phyloP scores from a whole-genome alignment of 257 asterid species.

The Prunella vulgaris region DNA sequence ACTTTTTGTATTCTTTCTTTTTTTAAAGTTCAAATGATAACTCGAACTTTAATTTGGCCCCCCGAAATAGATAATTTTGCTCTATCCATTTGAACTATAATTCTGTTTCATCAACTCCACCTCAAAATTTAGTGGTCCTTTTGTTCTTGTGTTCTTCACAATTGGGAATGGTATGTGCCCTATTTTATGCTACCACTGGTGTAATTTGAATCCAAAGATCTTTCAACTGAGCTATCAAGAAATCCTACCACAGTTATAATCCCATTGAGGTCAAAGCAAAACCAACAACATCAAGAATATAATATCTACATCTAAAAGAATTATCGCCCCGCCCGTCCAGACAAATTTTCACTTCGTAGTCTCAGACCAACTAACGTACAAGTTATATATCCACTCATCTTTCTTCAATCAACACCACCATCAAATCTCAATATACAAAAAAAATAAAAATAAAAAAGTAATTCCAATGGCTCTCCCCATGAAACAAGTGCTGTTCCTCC shows the following conservation, averaged over 20 bases:
- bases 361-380: too few species aligned
- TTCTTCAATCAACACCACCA: neutral
- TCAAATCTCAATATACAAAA: neutral
- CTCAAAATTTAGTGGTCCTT: neutral
- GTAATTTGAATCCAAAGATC: neutral
- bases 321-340: too few species aligned
- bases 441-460: too few species aligned
- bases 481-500: neutral
- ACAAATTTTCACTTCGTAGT: too few species aligned
- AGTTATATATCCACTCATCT: neutral
- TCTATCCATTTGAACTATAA: too few species aligned
- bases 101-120: neutral
- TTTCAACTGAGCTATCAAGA: neutral
- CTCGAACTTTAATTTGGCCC: too few species aligned
- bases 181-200: neutral
- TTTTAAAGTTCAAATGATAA: too few species aligned
- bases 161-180: too few species aligned
- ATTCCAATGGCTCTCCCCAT: too few species aligned
- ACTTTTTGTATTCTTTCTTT: too few species aligned
- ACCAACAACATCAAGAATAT: conserved; percentile 14
- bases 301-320: too few species aligned
- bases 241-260: neutral
- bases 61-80: too few species aligned
- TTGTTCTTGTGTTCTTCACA: neutral
- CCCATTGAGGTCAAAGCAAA: neutral